These are phyloP conservation scores for Asparagopsis taxiformis DNA, from an alignment of 31 red algal genomes.

Conservation along the genomic window DNA sequence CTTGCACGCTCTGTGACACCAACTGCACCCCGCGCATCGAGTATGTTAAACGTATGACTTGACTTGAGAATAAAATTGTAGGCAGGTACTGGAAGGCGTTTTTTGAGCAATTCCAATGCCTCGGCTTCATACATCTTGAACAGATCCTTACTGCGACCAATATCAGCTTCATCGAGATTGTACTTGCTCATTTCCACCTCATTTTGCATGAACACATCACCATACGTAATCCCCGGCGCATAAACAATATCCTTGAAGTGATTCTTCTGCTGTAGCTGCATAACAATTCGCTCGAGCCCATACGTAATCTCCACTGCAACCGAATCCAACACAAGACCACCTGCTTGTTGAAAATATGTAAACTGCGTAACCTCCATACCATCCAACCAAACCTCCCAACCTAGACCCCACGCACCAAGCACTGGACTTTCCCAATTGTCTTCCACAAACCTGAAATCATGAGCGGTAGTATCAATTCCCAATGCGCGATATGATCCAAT, in stretches of 20 bases:
- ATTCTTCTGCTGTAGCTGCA: constrained; percentile 72
- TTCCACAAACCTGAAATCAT: constrained; percentile 97
- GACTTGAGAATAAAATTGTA: constrained; percentile 92
- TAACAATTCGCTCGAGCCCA: constrained; percentile 94
- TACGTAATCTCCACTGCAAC: constrained; percentile 97
- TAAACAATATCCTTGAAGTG: constrained; percentile 98
- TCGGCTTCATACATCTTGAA: constrained; percentile 93
- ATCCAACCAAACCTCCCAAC: constrained; percentile 99
- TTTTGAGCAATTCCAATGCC: constrained; percentile 62
- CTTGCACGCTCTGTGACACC: constrained; percentile 95
- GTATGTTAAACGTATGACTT: constrained; percentile 95
- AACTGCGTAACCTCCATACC: constrained; percentile 98
- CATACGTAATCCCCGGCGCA: constrained; percentile 75
- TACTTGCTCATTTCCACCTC: constrained; percentile 98
- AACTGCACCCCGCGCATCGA: constrained; percentile 95
- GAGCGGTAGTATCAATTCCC: constrained; percentile 84
- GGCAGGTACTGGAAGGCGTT: constrained; percentile 83
- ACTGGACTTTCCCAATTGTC: constrained; percentile 99
- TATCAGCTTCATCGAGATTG: constrained; percentile 88
- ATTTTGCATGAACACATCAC: constrained; percentile 90
- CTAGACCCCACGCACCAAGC: constrained; percentile 97
- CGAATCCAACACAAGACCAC: constrained; percentile 75
- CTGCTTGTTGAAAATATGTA: constrained; percentile 98
- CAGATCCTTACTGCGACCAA: constrained; percentile 67
- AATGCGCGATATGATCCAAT: constrained; percentile 86